Conservation (phyloP, 805 yeast genomes). For the Schwanniomyces sp. region DNA sequence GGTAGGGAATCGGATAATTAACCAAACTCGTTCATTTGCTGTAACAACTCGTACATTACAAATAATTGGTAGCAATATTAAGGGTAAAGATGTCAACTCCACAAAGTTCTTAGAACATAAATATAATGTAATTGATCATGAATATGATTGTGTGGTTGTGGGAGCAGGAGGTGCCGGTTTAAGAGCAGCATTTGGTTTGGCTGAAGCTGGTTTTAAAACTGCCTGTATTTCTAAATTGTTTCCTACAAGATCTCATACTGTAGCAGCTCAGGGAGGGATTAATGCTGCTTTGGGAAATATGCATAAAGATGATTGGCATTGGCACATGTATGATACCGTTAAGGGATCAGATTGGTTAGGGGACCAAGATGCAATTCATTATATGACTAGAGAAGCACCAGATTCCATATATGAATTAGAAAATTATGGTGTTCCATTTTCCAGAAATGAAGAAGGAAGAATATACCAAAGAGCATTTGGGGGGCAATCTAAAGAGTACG, state of each 20-base stretch:
- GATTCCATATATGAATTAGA: conserved; percentile 93
- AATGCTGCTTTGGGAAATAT: conserved; percentile 98
- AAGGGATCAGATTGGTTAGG: conserved; percentile 99
- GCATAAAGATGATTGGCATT: conserved; percentile 98
- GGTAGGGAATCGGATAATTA: conserved; percentile 6
- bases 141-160: conserved; percentile 95
- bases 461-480: conserved; percentile 99
- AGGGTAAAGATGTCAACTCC: conserved; percentile 39
- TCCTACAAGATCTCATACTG: conserved; percentile 98
- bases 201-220: conserved; percentile 94
- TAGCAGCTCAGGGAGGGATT: conserved; percentile 99
- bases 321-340: conserved; percentile 99
- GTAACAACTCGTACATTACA: conserved; percentile 25
- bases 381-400: conserved; percentile 98
- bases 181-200: conserved; percentile 97
- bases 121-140: conserved; percentile 94
- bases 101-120: conserved; percentile 53
- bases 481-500: conserved; percentile 92
- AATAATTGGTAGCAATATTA: conserved; percentile 36
- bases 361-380: conserved; percentile 98
- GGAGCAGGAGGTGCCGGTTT: conserved; percentile 99
- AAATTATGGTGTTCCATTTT: conserved; percentile 97
- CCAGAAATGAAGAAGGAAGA: conserved; percentile 93
- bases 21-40: conserved; percentile 22
- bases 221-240: conserved; percentile 96